These are phyloP conservation scores for Aspergillus sp. DNA, from an alignment of 2,329 filamentous ascomycete genomes.

Conservation along the genomic window DNA sequence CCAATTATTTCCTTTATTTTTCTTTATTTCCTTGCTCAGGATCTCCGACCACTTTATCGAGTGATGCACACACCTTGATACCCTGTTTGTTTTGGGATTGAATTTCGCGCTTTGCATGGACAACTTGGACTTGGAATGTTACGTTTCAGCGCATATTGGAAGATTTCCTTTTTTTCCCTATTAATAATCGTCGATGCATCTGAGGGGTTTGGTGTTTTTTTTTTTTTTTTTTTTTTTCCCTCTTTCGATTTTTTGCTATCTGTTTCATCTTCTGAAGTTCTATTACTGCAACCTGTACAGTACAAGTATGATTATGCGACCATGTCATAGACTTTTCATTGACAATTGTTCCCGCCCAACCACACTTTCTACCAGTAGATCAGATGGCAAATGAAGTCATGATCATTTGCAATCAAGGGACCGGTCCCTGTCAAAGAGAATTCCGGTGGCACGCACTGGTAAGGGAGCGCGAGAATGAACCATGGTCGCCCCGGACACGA, in stretches of 20 bases:
- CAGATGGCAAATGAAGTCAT: not conserved
- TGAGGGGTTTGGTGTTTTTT: conserved; percentile 9
- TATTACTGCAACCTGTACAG: conserved; percentile 19
- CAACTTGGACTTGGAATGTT: not conserved
- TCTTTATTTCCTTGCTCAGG: conserved; percentile 13
- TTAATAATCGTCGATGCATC: conserved; percentile 1
- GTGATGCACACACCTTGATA: conserved; percentile 30
- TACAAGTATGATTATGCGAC: conserved; percentile 23
- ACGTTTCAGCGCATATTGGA: not conserved
- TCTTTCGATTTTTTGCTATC: conserved; percentile 8
- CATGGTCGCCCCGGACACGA: not conserved
- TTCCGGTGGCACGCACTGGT: too few species aligned
- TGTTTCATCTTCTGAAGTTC: conserved; percentile 10
- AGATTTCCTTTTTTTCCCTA: not conserved
- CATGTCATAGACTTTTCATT: conserved; percentile 18
- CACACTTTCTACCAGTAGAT: too few species aligned
- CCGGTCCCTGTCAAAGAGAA: not conserved
- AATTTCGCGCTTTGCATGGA: conserved; percentile 14
- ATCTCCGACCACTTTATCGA: conserved; percentile 19
- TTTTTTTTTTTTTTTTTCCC: conserved; percentile 2
- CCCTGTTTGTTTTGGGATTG: conserved; percentile 24
- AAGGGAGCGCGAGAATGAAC: not conserved
- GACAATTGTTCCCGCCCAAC: not conserved
- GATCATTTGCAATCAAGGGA: not conserved
- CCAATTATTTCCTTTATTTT: conserved; percentile 5